phyloP scores from a whole-genome alignment of 2,329 filamentous ascomycete species.

The Hyphodiscus sp. region DNA sequence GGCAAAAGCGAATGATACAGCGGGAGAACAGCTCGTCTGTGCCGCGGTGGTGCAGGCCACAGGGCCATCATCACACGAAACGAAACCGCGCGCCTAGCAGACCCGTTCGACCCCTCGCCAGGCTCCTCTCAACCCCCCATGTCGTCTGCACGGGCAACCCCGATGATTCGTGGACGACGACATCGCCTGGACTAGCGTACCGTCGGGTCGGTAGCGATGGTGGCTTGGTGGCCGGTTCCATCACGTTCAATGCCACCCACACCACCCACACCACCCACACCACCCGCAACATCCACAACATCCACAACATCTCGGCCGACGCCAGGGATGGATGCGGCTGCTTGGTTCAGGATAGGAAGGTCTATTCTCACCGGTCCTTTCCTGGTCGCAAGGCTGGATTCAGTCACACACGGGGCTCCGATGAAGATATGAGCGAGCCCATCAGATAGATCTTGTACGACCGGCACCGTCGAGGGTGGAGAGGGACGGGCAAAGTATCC shows the following conservation, averaged over 20 bases:
- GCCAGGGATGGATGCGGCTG: not conserved
- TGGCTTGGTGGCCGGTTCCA: slow-evolving; percentile 1
- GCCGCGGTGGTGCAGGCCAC: slow-evolving; percentile 10
- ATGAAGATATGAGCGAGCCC: not conserved
- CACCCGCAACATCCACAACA: too few relatives aligned
- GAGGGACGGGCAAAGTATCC: too few relatives aligned
- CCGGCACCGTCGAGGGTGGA: too few relatives aligned
- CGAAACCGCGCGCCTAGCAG: slow-evolving; percentile 12
- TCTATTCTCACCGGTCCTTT: not conserved
- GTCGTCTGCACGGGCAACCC: not conserved
- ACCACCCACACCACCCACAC: too few relatives aligned
- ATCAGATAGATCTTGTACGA: too few relatives aligned
- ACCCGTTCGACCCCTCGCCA: not conserved
- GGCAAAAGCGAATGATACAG: not conserved
- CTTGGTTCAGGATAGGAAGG: not conserved
- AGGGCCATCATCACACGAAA: not conserved
- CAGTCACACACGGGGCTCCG: not conserved
- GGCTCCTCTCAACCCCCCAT: not conserved
- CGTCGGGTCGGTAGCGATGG: slow-evolving; percentile 10
- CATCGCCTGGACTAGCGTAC: slow-evolving; percentile 1
- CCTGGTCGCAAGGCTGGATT: not conserved
- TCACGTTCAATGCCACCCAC: slow-evolving; percentile 5
- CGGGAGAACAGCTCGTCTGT: slow-evolving; percentile 1
- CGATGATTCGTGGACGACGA: not conserved
- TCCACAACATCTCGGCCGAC: too few relatives aligned